phyloP scores from a whole-genome alignment of 163 green algal species.

The Scenedesmus sp. region DNA sequence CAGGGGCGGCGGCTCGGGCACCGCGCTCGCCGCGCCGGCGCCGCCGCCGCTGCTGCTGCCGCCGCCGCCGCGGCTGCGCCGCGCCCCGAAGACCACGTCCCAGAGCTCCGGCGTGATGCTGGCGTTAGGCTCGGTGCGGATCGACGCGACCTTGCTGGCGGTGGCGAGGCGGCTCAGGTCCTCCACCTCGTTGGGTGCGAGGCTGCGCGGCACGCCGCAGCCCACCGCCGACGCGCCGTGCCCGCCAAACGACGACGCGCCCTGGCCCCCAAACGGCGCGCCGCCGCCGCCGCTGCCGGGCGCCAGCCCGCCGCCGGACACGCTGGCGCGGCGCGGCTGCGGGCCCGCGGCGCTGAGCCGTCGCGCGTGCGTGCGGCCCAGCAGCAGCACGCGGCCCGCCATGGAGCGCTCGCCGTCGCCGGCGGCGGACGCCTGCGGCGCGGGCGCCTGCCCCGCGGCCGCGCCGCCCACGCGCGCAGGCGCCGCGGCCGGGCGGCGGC shows the following conservation, averaged over 20 bases:
- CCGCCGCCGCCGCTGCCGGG: constrained; percentile 4
- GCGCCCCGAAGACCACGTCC: constrained; percentile 34
- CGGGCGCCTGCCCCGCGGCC: not conserved
- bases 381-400: constrained; percentile 41
- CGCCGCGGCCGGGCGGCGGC: not conserved
- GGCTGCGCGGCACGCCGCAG: constrained; percentile 22
- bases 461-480: not conserved
- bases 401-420: constrained; percentile 27
- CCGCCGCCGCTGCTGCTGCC: not conserved
- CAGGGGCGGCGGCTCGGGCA: constrained; percentile 27
- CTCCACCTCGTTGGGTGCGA: constrained; percentile 30
- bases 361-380: constrained; percentile 4
- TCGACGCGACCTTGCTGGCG: constrained; percentile 31
- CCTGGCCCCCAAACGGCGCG: not conserved
- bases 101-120: constrained; percentile 41
- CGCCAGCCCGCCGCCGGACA: not conserved
- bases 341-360: not conserved
- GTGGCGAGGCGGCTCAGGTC: constrained; percentile 19
- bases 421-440: not conserved
- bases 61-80: not conserved
- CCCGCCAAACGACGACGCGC: not conserved
- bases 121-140: constrained; percentile 4
- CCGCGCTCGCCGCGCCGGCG: constrained; percentile 2
- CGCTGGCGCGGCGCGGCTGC: not conserved
- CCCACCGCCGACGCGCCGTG: not conserved